A percentile compares a stretch with the other conserved stretches of the same genome.
These are phyloP conservation scores for Arthrobotrys iridis DNA, from an alignment of 2,329 filamentous ascomycete genomes.

Conservation along the genomic window DNA sequence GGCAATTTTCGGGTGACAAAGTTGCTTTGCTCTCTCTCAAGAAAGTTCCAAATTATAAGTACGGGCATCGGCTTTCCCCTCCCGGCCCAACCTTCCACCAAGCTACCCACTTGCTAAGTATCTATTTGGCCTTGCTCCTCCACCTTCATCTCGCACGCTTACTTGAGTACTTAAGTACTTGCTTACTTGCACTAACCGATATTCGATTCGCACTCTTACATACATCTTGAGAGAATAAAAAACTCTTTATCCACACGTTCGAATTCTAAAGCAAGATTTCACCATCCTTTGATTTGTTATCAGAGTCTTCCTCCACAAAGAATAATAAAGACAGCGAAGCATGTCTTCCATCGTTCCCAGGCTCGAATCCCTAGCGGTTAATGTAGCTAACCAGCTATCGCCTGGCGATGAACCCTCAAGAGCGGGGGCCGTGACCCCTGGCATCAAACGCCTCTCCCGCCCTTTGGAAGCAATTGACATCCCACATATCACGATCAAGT, in stretches of 20 bases:
- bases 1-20: too few species aligned
- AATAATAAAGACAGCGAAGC: neutral
- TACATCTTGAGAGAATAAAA: too few species aligned
- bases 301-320: neutral
- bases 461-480: constrained; percentile 56
- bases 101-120: too few species aligned
- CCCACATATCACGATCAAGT: constrained; percentile 63
- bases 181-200: neutral
- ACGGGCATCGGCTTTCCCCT: neutral
- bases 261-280: neutral
- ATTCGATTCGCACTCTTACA: too few species aligned
- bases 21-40: too few species aligned
- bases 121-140: too few species aligned
- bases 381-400: constrained; percentile 24
- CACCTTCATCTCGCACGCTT: neutral
- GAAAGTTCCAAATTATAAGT: too few species aligned
- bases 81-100: neutral
- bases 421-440: constrained; percentile 54
- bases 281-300: neutral
- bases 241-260: neutral
- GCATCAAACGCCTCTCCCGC: constrained; percentile 55
- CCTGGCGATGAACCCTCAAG: constrained; percentile 47
- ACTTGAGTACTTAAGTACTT: neutral
- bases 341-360: constrained; percentile 45
- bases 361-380: constrained; percentile 46